Conservation (phyloP, 179 eudicot species). For the Silene vulgaris region DNA sequence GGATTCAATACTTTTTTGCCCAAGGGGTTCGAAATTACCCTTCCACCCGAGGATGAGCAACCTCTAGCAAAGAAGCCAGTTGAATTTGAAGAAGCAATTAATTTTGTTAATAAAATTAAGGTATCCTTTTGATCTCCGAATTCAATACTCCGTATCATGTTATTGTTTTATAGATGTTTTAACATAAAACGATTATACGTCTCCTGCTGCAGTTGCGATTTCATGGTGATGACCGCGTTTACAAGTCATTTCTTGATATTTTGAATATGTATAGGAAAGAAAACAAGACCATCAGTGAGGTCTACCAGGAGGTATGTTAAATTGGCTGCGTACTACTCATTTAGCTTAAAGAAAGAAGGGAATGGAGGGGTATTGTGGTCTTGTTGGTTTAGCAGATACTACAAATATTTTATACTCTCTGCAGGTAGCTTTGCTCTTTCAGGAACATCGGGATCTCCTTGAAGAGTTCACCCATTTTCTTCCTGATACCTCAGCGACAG, state of each 20-base stretch:
- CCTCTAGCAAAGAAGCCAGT: slow-evolving; percentile 65
- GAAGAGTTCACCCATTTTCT: slow-evolving; percentile 85
- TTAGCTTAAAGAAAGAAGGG: not conserved
- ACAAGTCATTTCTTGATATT: slow-evolving; percentile 87
- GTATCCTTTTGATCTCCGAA: slow-evolving; percentile 28
- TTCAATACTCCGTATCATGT: not conserved
- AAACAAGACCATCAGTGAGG: slow-evolving; percentile 71
- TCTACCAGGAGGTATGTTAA: slow-evolving; percentile 69
- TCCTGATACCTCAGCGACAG: slow-evolving; percentile 63
- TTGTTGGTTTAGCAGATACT: not conserved
- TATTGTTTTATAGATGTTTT: slow-evolving; percentile 10
- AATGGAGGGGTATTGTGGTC: not conserved
- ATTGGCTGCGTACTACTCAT: not conserved
- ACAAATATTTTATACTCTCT: slow-evolving; percentile 11
- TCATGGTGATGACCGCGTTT: slow-evolving; percentile 76
- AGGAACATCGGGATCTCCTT: slow-evolving; percentile 72
- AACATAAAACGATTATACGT: slow-evolving; percentile 5
- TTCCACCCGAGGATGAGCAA: slow-evolving; percentile 61
- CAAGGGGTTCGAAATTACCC: slow-evolving; percentile 84
- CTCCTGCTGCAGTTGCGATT: slow-evolving; percentile 61
- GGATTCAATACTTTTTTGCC: slow-evolving; percentile 97
- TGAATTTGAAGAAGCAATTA: slow-evolving; percentile 93
- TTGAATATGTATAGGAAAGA: slow-evolving; percentile 89
- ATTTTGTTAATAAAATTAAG: slow-evolving; percentile 92
- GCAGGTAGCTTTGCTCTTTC: slow-evolving; percentile 78